Evolutionary conservation across 2,329 filamentous ascomycete genomes (phyloP).

Genomic region (Tolypocladium amazonense): DNA sequence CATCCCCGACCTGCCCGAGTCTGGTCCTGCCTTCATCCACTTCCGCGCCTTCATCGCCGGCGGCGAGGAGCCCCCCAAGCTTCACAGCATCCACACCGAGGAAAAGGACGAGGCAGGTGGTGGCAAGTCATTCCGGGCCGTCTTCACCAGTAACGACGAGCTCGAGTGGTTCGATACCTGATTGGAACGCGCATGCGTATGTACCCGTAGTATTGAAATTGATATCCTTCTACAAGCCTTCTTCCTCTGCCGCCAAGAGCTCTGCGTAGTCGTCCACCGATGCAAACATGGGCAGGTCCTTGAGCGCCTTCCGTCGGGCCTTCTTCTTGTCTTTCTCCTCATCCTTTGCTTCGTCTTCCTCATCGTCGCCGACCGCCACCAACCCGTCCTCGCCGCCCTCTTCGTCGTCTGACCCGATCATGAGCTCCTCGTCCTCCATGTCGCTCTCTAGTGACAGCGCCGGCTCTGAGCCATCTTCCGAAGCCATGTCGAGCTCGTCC

Average conservation of each 20-base stretch:
- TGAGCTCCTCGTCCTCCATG: conserved; percentile 34
- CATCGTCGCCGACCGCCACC: conserved; percentile 22
- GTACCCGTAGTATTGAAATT: background rate
- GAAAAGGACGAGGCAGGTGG: conserved; percentile 67
- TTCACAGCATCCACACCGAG: conserved; percentile 61
- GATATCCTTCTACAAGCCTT: conserved; percentile 23
- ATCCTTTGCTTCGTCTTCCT: conserved; percentile 51
- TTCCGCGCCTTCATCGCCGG: conserved; percentile 62
- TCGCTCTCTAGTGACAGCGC: conserved; percentile 30
- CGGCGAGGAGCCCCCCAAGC: conserved; percentile 35
- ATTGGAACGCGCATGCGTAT: background rate
- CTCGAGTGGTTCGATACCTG: background rate
- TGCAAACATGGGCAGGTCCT: conserved; percentile 84
- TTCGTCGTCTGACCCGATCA: conserved; percentile 30
- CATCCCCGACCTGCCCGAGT: conserved; percentile 6
- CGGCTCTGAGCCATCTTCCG: conserved; percentile 31
- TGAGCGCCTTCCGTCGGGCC: conserved; percentile 72
- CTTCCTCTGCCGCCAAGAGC: conserved; percentile 64
- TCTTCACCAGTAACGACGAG: background rate
- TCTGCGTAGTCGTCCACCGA: conserved; percentile 89
- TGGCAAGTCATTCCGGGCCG: conserved; percentile 45
- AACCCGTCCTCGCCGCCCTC: conserved; percentile 31
- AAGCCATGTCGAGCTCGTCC: conserved; percentile 38
- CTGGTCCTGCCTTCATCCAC: conserved; percentile 64
- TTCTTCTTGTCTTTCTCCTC: conserved; percentile 34